Base-by-base conservation (phyloP, 805 yeast species). In the Ogataea pini region DNA sequence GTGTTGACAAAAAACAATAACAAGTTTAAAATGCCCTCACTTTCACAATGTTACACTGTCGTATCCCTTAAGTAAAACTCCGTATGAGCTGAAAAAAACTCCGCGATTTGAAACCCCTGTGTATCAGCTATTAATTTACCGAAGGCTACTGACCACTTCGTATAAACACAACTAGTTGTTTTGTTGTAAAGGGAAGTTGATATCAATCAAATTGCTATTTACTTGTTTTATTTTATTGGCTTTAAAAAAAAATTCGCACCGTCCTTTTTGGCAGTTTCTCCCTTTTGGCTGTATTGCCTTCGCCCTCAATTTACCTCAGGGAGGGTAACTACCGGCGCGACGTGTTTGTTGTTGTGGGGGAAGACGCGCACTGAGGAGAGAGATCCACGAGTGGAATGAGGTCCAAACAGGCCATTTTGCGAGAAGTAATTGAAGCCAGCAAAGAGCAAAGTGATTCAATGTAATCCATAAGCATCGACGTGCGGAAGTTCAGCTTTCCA, bases 171-270 rank as follows among this genome's bases (percentile, higher is more conserved):
- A 32, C 31, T 36, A 31, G 38, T 42, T 36, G 31, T 22, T 32
- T 27, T 28, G 13, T 10, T 14, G 17, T 39, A 13, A 44, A 47
- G n/a, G n/a, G n/a, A n/a, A n/a, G n/a, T 47, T 36, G 44, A 22
- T 47, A 33, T 36, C 42, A 44, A 42, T 41, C 48, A 42, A 36
- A 42, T 51, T 51, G 51, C 51, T 48, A 45, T 47, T 51, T 51
- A 51, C 51, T 51, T 48, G 49, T 47, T 48, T 47, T 38, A 48
- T 48, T 51, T 51, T 47, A 51, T 47, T 44, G 51, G 49, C 48
- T 39, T 46, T 48, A 42, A 37, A 44, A 43, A 24, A 49, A 46
- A 50, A 50, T 46, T 50, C 50, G 50, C 48, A 47, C 45, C 44
- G 43, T 46, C 25, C 17, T 25, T 13, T 25, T 31, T 44, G 46